Conservation (phyloP, 768 basidiomycete species). For the Rhodosporidiobolus sp. region DNA sequence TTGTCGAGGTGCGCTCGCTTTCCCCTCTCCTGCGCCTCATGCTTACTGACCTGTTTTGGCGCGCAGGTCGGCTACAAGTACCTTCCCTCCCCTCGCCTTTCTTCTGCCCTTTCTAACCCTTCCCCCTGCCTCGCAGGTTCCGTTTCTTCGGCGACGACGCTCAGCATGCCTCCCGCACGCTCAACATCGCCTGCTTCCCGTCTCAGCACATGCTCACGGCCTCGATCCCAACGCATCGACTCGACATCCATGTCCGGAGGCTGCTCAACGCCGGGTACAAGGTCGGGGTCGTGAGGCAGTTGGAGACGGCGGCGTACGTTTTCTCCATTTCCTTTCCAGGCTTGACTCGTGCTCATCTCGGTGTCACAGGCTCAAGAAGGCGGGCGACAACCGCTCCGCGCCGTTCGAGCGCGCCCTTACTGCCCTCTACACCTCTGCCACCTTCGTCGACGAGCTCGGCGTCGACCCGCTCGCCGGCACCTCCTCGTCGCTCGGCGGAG, state of each 20-base stretch:
- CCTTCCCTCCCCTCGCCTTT: not conserved
- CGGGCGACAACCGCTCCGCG: constrained; percentile 66
- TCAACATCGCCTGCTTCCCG: constrained; percentile 71
- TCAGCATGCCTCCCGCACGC: constrained; percentile 46
- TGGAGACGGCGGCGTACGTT: constrained; percentile 69
- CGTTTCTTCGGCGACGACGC: constrained; percentile 81
- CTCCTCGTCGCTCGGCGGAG: constrained; percentile 34
- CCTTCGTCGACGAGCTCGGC: constrained; percentile 69
- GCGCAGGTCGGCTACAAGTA: constrained; percentile 63
- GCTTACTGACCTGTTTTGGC: too few species aligned
- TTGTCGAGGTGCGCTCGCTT: constrained; percentile 59
- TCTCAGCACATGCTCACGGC: constrained; percentile 73
- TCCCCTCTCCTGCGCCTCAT: too few species aligned
- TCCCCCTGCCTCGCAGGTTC: constrained; percentile 23
- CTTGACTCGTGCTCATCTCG: too few species aligned
- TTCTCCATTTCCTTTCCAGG: too few species aligned
- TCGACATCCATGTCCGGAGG: constrained; percentile 41
- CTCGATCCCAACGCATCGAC: constrained; percentile 68
- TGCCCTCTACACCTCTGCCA: constrained; percentile 47
- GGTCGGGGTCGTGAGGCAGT: constrained; percentile 78
- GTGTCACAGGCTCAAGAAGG: constrained; percentile 63
- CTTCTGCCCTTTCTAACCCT: not conserved
- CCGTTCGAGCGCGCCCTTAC: constrained; percentile 60
- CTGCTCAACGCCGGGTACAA: constrained; percentile 73
- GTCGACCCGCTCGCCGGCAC: constrained; percentile 48